Evolutionary conservation across 805 yeast species (phyloP).

Genomic region (Pichia thaimueangensis): DNA sequence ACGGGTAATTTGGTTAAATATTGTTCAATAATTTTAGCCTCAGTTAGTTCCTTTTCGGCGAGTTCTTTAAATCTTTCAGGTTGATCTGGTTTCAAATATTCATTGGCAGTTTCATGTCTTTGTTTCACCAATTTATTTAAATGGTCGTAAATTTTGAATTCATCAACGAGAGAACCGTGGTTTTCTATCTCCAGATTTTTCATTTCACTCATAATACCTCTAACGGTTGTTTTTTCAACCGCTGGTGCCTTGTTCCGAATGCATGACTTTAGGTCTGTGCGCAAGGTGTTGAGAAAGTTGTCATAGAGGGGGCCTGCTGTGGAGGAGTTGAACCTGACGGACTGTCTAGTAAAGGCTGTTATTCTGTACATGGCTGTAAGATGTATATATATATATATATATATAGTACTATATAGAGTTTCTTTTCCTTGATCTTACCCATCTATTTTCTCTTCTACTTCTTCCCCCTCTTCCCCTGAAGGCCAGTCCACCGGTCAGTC

Average conservation of each 20-base stretch:
- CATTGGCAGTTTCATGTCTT: constrained; percentile 33
- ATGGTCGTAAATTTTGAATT: constrained; percentile 29
- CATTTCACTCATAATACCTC: constrained; percentile 34
- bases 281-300: constrained; percentile 21
- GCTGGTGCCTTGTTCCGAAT: constrained; percentile 31
- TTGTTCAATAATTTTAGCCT: constrained; percentile 30
- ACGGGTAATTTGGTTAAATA: constrained; percentile 33
- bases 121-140: constrained; percentile 35
- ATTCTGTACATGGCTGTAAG: neutral
- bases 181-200: constrained; percentile 34
- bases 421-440: no score
- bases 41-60: constrained; percentile 34
- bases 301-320: constrained; percentile 20
- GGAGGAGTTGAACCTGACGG: constrained; percentile 21
- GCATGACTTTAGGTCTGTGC: constrained; percentile 30
- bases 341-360: neutral
- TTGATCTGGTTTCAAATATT: constrained; percentile 33
- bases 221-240: constrained; percentile 34
- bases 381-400: no score
- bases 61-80: constrained; percentile 36
- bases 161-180: constrained; percentile 24
- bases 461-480: no score
- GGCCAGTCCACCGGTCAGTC: no score
- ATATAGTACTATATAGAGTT: no score
- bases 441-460: no score